phyloP scores from a whole-genome alignment of 768 basidiomycete genomes.

The Panellus pusillus region DNA sequence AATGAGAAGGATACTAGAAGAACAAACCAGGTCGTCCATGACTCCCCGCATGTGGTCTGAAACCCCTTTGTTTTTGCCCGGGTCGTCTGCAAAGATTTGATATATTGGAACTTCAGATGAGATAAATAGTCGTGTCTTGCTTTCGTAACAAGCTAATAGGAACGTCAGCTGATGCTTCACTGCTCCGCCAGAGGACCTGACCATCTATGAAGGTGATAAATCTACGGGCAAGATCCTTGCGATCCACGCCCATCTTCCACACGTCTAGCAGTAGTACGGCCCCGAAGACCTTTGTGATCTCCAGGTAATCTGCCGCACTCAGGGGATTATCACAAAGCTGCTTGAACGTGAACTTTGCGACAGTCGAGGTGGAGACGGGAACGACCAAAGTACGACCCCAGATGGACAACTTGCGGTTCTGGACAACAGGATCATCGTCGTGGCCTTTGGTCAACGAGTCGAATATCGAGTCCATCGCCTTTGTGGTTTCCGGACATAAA shows the following conservation, averaged over 20 bases:
- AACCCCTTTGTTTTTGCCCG: slow-evolving; percentile 36
- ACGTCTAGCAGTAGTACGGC: slow-evolving; percentile 89
- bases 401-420: slow-evolving; percentile 67
- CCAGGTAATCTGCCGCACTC: slow-evolving; percentile 94
- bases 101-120: slow-evolving; percentile 92
- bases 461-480: slow-evolving; percentile 58
- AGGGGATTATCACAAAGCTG: slow-evolving; percentile 87
- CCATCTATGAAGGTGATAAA: slow-evolving; percentile 99
- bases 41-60: slow-evolving; percentile 89
- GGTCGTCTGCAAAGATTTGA: slow-evolving; percentile 83
- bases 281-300: slow-evolving; percentile 84
- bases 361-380: slow-evolving; percentile 73
- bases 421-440: slow-evolving; percentile 47
- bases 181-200: slow-evolving; percentile 26
- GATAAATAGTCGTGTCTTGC: slow-evolving; percentile 84
- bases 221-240: slow-evolving; percentile 89
- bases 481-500: slow-evolving; percentile 70
- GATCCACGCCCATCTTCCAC: slow-evolving; percentile 81
- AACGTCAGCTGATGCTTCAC: background rate
- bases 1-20: slow-evolving; percentile 4
- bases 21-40: slow-evolving; percentile 90
- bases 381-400: slow-evolving; percentile 88
- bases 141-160: slow-evolving; percentile 1
- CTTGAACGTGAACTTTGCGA: slow-evolving; percentile 85
- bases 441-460: slow-evolving; percentile 52